Evolutionary conservation across 495 filamentous ascomycete genomes (phyloP).

Genomic region (Neurospora sp.): DNA sequence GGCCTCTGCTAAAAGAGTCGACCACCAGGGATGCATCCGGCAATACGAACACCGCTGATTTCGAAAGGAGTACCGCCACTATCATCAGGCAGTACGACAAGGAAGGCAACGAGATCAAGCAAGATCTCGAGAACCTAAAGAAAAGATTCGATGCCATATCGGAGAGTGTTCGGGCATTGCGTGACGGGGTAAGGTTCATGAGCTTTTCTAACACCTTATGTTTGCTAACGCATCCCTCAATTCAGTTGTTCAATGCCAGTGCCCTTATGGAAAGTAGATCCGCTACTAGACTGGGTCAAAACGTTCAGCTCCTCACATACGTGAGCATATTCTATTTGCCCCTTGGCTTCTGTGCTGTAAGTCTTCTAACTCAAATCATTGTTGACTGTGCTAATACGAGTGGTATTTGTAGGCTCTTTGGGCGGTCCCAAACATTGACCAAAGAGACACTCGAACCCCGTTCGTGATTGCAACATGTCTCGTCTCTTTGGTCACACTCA

Average conservation of each 20-base stretch:
- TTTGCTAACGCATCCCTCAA: neutral
- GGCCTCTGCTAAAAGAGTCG: neutral
- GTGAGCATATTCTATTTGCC: slow-evolving; percentile 30
- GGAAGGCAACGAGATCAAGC: neutral
- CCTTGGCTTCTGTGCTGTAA: slow-evolving; percentile 20
- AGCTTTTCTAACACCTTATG: fast-evolving
- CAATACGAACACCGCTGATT: no score
- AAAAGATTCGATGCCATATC: neutral
- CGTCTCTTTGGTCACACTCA: neutral
- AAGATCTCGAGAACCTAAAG: neutral
- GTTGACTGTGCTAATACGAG: neutral
- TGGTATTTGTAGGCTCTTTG: neutral
- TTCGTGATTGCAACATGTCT: neutral
- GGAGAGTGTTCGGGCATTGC: neutral
- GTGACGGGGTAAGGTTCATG: neutral
- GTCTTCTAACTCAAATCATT: neutral
- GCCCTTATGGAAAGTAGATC: slow-evolving; percentile 26
- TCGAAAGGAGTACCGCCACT: neutral
- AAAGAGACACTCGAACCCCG: neutral
- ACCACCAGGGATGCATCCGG: no score
- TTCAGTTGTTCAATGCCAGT: slow-evolving; percentile 12
- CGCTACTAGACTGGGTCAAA: slow-evolving; percentile 24
- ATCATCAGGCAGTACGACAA: neutral
- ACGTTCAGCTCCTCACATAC: slow-evolving; percentile 27
- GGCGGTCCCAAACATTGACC: neutral